phyloP scores from a whole-genome alignment of 2,329 filamentous ascomycete genomes.

The Phaeosphaeria sp. region DNA sequence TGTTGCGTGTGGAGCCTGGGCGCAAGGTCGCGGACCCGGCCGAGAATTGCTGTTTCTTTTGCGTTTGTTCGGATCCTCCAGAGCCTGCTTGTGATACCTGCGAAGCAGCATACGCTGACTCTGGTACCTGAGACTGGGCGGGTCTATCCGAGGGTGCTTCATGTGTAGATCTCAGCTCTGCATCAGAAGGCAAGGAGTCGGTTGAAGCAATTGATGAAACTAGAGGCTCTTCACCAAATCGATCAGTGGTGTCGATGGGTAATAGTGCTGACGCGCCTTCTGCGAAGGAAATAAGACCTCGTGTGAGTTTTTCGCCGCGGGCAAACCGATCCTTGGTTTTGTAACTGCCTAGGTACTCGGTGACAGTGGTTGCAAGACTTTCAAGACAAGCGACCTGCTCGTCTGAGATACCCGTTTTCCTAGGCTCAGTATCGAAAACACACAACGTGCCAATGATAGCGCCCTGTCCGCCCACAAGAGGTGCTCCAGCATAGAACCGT shows the following conservation, averaged over 20 bases:
- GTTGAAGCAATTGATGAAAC: conserved; percentile 3
- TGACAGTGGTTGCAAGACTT: conserved; percentile 33
- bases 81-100: conserved; percentile 7
- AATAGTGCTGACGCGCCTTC: conserved; percentile 30
- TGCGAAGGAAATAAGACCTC: conserved; percentile 39
- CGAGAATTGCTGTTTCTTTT: neutral
- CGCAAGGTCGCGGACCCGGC: neutral
- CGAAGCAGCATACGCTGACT: conserved; percentile 2
- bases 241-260: conserved; percentile 11
- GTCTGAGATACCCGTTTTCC: conserved; percentile 14
- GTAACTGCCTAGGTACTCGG: conserved; percentile 32
- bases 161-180: neutral
- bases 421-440: conserved; percentile 29
- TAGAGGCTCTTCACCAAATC: neutral
- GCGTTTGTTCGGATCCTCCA: neutral
- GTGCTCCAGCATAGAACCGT: conserved; percentile 34
- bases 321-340: conserved; percentile 29
- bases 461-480: conserved; percentile 28
- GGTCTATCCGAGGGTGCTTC: neutral
- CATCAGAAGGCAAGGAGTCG: neutral
- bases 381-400: conserved; percentile 19
- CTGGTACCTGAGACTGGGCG: neutral
- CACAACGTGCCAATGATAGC: conserved; percentile 29
- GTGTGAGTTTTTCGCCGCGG: conserved; percentile 37
- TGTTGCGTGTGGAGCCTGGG: neutral